Evolutionary conservation across 164 flowering plant species (phyloP).

Genomic region (Piper longum): DNA sequence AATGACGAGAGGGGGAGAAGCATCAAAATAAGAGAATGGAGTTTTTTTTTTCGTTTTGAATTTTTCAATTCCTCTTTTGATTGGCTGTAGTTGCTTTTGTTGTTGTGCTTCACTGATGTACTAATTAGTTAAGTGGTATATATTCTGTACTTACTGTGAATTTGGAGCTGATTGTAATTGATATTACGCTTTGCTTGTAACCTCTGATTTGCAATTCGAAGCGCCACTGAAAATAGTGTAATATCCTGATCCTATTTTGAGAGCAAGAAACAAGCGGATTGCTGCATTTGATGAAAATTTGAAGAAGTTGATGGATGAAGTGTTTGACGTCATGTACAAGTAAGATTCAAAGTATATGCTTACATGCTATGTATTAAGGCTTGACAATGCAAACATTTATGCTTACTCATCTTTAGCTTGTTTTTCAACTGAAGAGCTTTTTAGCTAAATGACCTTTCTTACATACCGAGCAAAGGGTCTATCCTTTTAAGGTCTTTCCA

Average conservation of each 20-base stretch:
- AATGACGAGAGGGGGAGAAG: too few relatives aligned
- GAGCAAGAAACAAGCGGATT: slow-evolving; percentile 66
- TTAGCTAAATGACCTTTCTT: too few relatives aligned
- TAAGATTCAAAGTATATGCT: slow-evolving; percentile 15
- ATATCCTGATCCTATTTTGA: slow-evolving; percentile 77
- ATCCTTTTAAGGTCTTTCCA: too few relatives aligned
- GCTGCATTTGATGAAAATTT: slow-evolving; percentile 57
- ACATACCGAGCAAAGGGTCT: too few relatives aligned
- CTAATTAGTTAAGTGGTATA: neutral
- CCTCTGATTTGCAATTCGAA: slow-evolving; percentile 54
- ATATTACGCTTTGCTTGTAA: slow-evolving; percentile 21
- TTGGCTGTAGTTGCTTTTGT: neutral
- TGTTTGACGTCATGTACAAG: slow-evolving; percentile 98
- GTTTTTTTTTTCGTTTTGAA: neutral
- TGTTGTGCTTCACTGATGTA: neutral
- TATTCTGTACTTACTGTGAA: neutral
- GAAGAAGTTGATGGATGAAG: slow-evolving; percentile 67
- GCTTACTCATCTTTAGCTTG: neutral
- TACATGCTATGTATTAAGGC: neutral
- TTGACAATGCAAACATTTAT: neutral
- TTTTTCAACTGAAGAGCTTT: too few relatives aligned
- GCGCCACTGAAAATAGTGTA: slow-evolving; percentile 64
- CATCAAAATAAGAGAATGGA: too few relatives aligned
- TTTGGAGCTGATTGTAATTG: neutral
- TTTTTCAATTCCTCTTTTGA: neutral